Percentiles rank a stretch among this genome's conserved stretches.
Conservation (phyloP, 192 early-diverging fungal species). For the Rhizophagus sp. region DNA sequence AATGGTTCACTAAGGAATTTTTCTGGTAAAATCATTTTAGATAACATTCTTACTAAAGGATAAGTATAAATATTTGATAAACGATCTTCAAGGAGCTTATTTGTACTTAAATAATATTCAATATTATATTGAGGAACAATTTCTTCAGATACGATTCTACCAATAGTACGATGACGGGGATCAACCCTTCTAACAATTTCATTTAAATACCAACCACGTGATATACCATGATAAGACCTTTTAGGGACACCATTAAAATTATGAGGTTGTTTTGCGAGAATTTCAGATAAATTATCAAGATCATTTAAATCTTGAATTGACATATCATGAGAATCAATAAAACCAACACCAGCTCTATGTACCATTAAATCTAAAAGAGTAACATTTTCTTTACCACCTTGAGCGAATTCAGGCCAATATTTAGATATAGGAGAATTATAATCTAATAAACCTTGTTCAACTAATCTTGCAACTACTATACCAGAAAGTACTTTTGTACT, state of each 20-base stretch:
- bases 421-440: conserved; percentile 53
- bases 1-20: conserved; percentile 34
- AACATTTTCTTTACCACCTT: conserved; percentile 67
- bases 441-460: conserved; percentile 54
- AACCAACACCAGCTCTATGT: conserved; percentile 67
- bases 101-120: conserved; percentile 55
- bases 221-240: conserved; percentile 62
- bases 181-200: conserved; percentile 69
- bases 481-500: conserved; percentile 58
- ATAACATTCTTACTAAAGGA: conserved; percentile 48
- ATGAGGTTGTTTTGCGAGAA: conserved; percentile 62
- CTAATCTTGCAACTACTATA: conserved; percentile 59
- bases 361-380: conserved; percentile 62
- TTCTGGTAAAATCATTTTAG: conserved; percentile 48
- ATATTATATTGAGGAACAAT: conserved; percentile 50
- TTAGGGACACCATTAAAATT: conserved; percentile 56
- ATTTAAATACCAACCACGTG: conserved; percentile 73
- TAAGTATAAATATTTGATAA: conserved; percentile 51
- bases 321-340: conserved; percentile 51
- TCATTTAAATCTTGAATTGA: conserved; percentile 47
- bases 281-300: conserved; percentile 49
- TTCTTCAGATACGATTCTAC: conserved; percentile 59
- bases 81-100: conserved; percentile 36
- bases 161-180: conserved; percentile 57
- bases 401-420: conserved; percentile 78